Base-by-base conservation (phyloP, 2,329 filamentous ascomycete genomes). In the Xylariales sp. region DNA sequence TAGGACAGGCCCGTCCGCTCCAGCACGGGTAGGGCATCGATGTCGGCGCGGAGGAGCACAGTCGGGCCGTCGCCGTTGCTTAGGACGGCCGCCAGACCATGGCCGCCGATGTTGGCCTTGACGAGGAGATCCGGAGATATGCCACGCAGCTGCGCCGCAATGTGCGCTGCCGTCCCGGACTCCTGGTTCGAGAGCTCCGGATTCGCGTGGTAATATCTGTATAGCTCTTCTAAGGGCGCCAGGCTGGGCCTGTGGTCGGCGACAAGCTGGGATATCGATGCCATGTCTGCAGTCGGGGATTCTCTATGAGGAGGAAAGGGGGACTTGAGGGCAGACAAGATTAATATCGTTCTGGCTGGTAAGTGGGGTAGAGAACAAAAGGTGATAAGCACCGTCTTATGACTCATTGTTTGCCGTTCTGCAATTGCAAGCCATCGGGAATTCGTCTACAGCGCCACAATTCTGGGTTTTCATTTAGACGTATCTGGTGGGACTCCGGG, bases 1-100 rank as follows among this genome's bases (percentile, higher is more conserved):
- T 75, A 76, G 5, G 64, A 58, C 1, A 76, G 62, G 6, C 61
- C 63, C 0, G 72, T 76, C 3, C 62, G 52, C 48, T 76, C 72
- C 41, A 62, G 51, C 21, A 75, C 58, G 0, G 72, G 71, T 4
- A 74, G 62, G 2, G 64, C 71, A 51, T 75, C 71, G 48, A 73
- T 65, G 46, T 74, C 71, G 1, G 71, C 66, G 4, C 71, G 64
- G 4, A 73, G 55, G 11, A 75, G 62, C 11, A 74, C 55, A 1
- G 64, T 70, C 1, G 31, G 39, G 3, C 52, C 51, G 5, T 22
- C 24, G 1, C 47, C 47, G 25, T 55, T 55, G 19, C 34, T 18
- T 4, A 58, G 40, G 11, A 58, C 36, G 15, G 43, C 54, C 5
- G 39, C 54, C 11, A 56, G 24, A 1, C 55, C 55, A 25, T 56